Evolutionary conservation across 768 basidiomycete genomes (phyloP), one percentile per base, ranked within the genome.

Genomic region (Tremella fuciformis): DNA sequence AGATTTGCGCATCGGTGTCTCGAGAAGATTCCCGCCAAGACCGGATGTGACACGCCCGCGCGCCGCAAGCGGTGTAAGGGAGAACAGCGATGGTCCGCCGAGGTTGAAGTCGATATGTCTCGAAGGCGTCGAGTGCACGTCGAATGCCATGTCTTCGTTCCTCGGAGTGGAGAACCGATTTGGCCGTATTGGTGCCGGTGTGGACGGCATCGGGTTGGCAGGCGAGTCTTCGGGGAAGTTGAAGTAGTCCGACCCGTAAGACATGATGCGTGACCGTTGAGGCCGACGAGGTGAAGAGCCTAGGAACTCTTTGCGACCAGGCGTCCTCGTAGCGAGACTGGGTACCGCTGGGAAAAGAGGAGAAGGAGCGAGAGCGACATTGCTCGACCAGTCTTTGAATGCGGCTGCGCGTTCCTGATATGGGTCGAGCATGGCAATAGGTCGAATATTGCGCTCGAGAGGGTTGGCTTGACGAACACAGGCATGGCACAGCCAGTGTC

Each of bases 71-170:
- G 71, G 71, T 16, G 71, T 73, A 4, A 73, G 55, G 2, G 71
- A 69, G 63, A 73, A 73, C 38, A 73, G 48, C 13, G 65, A 68
- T 3, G 68, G 69, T 53, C 62, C 59, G 47, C 66, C 71, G 60
- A 70, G 69, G 57, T 66, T 73, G 61, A 70, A 70, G 50, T 73
- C 71, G 44, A 73, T 51, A 56, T 73, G 71, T 38, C 71, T 53
- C 16, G 69, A 70, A 13, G 71, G 71, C 7, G 71, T 73, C 13
- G 68, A 70, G 3, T 66, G 68, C 19, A 73, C 71, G 47, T 73
- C 71, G 47, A 73, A 73, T 1, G 69, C 65, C 9, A 54, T 50
- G 41, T 73, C 69, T n/a, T 73, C 71, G 22, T 67, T 63, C 15
- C 67, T 44, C 19, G 71, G 71, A 1, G 71, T 73, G 11, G 71